These are phyloP conservation scores for Decorospora gaudefroyi DNA, from an alignment of 2,329 filamentous ascomycete species.

Conservation along the genomic window DNA sequence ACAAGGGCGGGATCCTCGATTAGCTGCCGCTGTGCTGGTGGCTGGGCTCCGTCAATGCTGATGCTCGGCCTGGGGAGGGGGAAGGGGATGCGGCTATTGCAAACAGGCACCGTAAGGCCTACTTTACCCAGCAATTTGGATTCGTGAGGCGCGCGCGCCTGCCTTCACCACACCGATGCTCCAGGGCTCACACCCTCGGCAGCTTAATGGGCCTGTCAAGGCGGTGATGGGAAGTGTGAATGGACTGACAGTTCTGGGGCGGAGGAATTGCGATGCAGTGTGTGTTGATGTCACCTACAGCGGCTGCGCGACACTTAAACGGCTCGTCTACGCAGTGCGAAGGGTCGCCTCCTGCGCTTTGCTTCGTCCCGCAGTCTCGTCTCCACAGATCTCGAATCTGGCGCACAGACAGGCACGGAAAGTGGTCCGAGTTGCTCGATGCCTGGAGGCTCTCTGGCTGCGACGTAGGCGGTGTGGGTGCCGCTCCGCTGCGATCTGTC, in stretches of 20 bases:
- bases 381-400: conserved; percentile 46
- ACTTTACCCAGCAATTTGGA: conserved; percentile 38
- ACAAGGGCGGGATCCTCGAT: conserved; percentile 44
- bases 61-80: conserved; percentile 22
- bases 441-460: conserved; percentile 35
- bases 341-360: conserved; percentile 40
- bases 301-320: conserved; percentile 40
- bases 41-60: conserved; percentile 37
- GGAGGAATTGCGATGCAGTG: conserved; percentile 16
- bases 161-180: conserved; percentile 23
- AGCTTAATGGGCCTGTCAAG: conserved; percentile 20
- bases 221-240: conserved; percentile 9
- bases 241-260: conserved; percentile 18
- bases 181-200: conserved; percentile 15
- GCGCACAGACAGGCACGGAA: conserved; percentile 42
- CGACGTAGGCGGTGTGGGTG: conserved; percentile 39
- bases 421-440: conserved; percentile 27
- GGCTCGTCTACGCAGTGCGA: conserved; percentile 36
- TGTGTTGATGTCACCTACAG: conserved; percentile 31
- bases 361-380: conserved; percentile 46
- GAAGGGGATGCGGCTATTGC: conserved; percentile 23
- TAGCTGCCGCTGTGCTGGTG: conserved; percentile 43
- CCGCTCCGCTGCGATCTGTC: conserved; percentile 41
- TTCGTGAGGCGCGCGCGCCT: conserved; percentile 24
- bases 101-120: conserved; percentile 31